These are phyloP conservation scores for Raffaelea arxii DNA, from an alignment of 2,329 filamentous ascomycete species.

Conservation along the genomic window DNA sequence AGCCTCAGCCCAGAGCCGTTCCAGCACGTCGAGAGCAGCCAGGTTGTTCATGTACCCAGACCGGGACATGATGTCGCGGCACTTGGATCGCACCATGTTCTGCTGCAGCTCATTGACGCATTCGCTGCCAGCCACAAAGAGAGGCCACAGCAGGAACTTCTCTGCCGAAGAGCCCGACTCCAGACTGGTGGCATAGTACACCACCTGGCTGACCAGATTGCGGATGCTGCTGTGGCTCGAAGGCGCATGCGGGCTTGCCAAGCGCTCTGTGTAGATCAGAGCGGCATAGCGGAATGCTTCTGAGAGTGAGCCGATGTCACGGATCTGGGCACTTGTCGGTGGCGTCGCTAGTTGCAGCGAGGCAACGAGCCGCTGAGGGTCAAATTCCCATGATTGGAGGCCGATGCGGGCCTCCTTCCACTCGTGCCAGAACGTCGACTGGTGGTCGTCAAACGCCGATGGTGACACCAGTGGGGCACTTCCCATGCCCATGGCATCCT, in stretches of 20 bases:
- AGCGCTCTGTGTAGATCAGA: constrained; percentile 78
- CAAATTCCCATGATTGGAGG: constrained; percentile 74
- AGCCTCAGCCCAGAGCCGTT: constrained; percentile 73
- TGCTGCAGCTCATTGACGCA: constrained; percentile 76
- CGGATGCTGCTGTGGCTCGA: constrained; percentile 72
- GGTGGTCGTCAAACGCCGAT: constrained; percentile 45
- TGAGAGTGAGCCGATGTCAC: constrained; percentile 72
- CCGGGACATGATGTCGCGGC: constrained; percentile 75
- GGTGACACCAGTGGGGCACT: constrained; percentile 28
- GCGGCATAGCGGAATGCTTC: constrained; percentile 87
- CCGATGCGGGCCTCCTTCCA: constrained; percentile 72
- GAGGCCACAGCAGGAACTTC: constrained; percentile 87
- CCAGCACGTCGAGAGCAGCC: constrained; percentile 73
- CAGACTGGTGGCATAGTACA: constrained; percentile 75
- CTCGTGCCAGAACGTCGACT: constrained; percentile 68
- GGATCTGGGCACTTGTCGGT: constrained; percentile 51
- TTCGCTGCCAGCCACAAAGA: constrained; percentile 85
- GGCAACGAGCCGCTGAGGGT: constrained; percentile 39
- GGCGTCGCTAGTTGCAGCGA: constrained; percentile 21
- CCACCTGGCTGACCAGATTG: constrained; percentile 68
- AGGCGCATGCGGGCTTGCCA: constrained; percentile 66
- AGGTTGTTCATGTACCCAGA: constrained; percentile 93
- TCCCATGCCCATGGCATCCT: constrained; percentile 37
- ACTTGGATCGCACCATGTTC: constrained; percentile 67
- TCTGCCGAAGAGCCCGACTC: constrained; percentile 62